Evolutionary conservation across 2,329 filamentous ascomycete genomes (phyloP).

Genomic region (Botrytis squamosa): DNA sequence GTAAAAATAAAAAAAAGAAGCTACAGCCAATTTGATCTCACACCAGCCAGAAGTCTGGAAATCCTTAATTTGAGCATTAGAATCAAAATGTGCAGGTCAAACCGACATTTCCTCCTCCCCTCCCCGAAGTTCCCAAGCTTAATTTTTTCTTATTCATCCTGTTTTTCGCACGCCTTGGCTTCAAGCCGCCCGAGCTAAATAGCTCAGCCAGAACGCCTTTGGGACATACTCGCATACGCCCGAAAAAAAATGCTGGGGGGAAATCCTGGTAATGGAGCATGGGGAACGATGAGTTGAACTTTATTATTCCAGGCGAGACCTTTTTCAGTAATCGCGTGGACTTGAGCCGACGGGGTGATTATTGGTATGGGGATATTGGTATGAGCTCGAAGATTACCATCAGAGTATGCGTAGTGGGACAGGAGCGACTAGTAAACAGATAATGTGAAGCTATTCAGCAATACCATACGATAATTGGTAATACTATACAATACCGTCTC

Average conservation of each 20-base stretch:
- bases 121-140: not conserved
- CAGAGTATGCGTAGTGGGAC: not conserved
- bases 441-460: not conserved
- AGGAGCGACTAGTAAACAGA: not conserved
- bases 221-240: conserved; percentile 15
- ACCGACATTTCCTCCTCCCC: not conserved
- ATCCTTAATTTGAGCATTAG: not conserved
- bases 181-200: not conserved
- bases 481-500: not conserved
- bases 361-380: not conserved
- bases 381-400: not conserved
- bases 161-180: not conserved
- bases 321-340: not conserved
- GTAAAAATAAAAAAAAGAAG: not conserved
- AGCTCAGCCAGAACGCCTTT: conserved; percentile 11
- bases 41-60: conserved; percentile 4
- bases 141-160: not conserved
- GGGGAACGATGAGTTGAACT: conserved; percentile 3
- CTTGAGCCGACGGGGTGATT: not conserved
- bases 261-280: not conserved
- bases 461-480: not conserved
- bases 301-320: not conserved
- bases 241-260: not conserved
- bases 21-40: not conserved
- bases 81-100: not conserved